Base-by-base conservation (phyloP, 176 grass and related monocot genomes). In the Microstegium vimineum region DNA sequence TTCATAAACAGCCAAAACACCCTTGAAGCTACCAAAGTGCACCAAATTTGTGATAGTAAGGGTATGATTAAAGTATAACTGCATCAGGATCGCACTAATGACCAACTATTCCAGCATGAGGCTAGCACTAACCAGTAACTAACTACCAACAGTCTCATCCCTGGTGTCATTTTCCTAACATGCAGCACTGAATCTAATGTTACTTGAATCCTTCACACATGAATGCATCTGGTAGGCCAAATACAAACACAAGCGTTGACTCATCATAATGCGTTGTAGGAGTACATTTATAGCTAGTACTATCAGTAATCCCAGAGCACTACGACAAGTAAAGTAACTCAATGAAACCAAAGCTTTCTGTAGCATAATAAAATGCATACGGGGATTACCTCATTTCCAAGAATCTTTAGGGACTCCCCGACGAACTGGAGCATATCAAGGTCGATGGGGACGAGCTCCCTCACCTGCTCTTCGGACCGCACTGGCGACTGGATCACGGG, bases 361-460 rank as follows among this genome's bases (percentile, higher is more conserved):
- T 69, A 27, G 31, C 61, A 77, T 16, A n/a, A 77, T 16, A 62
- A 65, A 90, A 69, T 77, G 38, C 12, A 76, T 37, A 16, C 7
- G 31, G 20, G 73, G 45, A 60, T 71, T 95, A 98, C 95, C 95
- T 98, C 95, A 13, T 47, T 88, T 41, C 85, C 86, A 74, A 98
- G 91, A 60, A 98, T 93, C 76, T 75, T 95, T 32, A 95, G 86
- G 6, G 95, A 98, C 11, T 98, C 90, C n/a, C 95, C 92, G 2
- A 98, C 92, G 89, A 98, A 98, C 26, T 73, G 76, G 86, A 98
- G 90, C 87, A 85, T 93, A 40, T 91, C 95, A 52, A 98, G 78
- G 81, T 98, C 90, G 47, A 98, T 93, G 64, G 88, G 88, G 46
- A 69, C 66, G 72, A 98, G 90, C 51, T 82, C 82, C 71, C 82